Evolutionary conservation across 345 rosid species (phyloP).

Genomic region (Stellera chamaejasme): DNA sequence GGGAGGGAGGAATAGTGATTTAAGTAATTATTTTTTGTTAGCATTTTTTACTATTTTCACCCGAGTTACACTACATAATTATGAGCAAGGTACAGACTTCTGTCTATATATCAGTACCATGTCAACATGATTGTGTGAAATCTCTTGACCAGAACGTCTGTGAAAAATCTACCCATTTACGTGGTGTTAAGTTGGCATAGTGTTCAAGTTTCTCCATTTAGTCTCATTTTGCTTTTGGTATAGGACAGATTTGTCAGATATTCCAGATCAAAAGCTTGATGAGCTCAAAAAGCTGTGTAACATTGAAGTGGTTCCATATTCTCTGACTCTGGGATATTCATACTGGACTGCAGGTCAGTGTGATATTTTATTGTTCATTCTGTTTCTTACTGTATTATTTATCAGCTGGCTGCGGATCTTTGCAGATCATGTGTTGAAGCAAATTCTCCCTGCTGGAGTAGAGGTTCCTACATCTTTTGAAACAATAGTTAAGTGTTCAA

Average conservation of each 20-base stretch:
- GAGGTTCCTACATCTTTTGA: constrained; percentile 95
- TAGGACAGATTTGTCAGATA: constrained; percentile 62
- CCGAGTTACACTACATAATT: too few relatives aligned
- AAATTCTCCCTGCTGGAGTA: constrained; percentile 77
- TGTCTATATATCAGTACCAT: too few relatives aligned
- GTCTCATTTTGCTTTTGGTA: constrained; percentile 11
- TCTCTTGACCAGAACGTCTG: too few relatives aligned
- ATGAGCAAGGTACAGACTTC: too few relatives aligned
- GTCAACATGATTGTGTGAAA: too few relatives aligned
- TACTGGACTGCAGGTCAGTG: constrained; percentile 82
- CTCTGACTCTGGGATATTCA: constrained; percentile 79
- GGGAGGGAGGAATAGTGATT: too few relatives aligned
- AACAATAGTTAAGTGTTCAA: constrained; percentile 75
- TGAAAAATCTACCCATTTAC: too few relatives aligned
- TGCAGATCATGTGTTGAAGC: constrained; percentile 82
- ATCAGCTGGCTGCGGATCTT: neutral
- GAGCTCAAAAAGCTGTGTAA: constrained; percentile 52
- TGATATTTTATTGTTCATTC: too few relatives aligned
- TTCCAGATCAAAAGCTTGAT: constrained; percentile 47
- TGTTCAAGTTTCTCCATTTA: neutral
- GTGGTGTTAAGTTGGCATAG: neutral
- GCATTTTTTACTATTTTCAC: too few relatives aligned
- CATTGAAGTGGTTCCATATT: constrained; percentile 62
- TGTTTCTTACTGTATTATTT: neutral
- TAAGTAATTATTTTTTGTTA: too few relatives aligned